A percentile compares a stretch with the other conserved stretches of the same genome.
These are phyloP conservation scores for Rauvolfia tetraphylla DNA, from an alignment of 257 asterid genomes.

Conservation along the genomic window DNA sequence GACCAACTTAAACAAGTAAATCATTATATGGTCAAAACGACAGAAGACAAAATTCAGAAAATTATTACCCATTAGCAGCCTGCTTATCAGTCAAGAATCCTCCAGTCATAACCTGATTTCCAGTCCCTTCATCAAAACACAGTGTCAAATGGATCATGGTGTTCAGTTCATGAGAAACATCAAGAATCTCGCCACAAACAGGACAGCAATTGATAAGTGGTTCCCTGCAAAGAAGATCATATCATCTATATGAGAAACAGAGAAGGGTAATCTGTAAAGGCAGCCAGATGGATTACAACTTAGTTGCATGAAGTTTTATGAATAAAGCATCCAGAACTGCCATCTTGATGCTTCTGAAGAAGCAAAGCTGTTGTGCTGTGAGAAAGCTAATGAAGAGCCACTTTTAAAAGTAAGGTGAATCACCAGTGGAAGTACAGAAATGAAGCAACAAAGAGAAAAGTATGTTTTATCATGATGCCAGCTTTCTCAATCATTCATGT, in stretches of 20 bases:
- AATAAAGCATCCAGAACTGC: neutral
- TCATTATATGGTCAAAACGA: conserved; percentile 6
- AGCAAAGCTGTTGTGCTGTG: neutral
- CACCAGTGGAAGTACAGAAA: neutral
- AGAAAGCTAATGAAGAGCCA: neutral
- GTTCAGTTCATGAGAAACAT: conserved; percentile 72
- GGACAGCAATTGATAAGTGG: conserved; percentile 94
- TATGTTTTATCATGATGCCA: neutral
- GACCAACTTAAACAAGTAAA: conserved; percentile 3
- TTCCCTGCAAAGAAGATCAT: conserved; percentile 47
- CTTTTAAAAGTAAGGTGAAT: neutral
- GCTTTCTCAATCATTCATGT: neutral
- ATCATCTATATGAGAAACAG: conserved; percentile 7
- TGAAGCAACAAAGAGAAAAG: neutral
- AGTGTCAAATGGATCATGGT: conserved; percentile 83
- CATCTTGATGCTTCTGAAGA: neutral
- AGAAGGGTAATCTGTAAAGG: neutral
- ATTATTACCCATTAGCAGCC: conserved; percentile 90
- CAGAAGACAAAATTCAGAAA: conserved; percentile 16
- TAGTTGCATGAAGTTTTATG: neutral
- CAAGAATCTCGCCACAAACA: conserved; percentile 87
- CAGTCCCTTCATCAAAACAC: conserved; percentile 99
- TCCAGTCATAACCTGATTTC: conserved; percentile 92
- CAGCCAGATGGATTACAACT: neutral
- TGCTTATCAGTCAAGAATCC: conserved; percentile 97